phyloP scores from a whole-genome alignment of 441 rosid species.

The Theobroma grandiflorum region DNA sequence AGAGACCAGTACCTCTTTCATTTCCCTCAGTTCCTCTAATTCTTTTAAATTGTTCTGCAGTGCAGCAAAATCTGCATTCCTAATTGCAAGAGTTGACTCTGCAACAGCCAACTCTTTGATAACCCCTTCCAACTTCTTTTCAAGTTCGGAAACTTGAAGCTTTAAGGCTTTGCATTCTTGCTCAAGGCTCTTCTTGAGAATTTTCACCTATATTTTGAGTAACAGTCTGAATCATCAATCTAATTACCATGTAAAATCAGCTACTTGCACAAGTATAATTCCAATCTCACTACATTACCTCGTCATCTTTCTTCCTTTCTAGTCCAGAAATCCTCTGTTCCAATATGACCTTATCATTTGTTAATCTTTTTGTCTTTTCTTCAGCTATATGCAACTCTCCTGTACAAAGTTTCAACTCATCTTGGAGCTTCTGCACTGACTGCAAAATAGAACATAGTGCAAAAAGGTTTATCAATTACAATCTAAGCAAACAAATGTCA shows the following conservation, averaged over 20 bases:
- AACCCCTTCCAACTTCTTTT: conserved; percentile 66
- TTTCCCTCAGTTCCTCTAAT: conserved; percentile 88
- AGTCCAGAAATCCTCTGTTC: conserved; percentile 68
- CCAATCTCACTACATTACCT: conserved; percentile 53
- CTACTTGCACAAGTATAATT: conserved; percentile 19
- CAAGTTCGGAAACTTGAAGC: conserved; percentile 68
- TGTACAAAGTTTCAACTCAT: conserved; percentile 66
- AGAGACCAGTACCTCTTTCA: conserved; percentile 79
- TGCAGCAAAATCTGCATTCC: conserved; percentile 60
- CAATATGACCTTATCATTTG: conserved; percentile 62
- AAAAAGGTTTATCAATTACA: conserved; percentile 24
- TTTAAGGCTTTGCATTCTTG: conserved; percentile 71
- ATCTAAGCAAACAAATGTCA: background rate
- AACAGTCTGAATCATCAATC: background rate
- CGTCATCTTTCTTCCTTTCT: conserved; percentile 73
- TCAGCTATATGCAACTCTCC: conserved; percentile 63
- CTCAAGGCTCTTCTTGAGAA: conserved; percentile 62
- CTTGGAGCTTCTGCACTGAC: conserved; percentile 67
- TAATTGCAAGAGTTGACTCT: conserved; percentile 63
- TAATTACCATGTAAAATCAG: conserved; percentile 16
- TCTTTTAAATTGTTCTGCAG: conserved; percentile 80
- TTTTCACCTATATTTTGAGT: conserved; percentile 54
- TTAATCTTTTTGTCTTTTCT: conserved; percentile 57
- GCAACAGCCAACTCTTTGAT: conserved; percentile 56
- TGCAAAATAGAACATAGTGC: conserved; percentile 39